Percentiles rank a stretch among this genome's conserved stretches.
Evolutionary conservation across 2,329 filamentous ascomycete species (phyloP).

Genomic region (Xylariaceae sp.): DNA sequence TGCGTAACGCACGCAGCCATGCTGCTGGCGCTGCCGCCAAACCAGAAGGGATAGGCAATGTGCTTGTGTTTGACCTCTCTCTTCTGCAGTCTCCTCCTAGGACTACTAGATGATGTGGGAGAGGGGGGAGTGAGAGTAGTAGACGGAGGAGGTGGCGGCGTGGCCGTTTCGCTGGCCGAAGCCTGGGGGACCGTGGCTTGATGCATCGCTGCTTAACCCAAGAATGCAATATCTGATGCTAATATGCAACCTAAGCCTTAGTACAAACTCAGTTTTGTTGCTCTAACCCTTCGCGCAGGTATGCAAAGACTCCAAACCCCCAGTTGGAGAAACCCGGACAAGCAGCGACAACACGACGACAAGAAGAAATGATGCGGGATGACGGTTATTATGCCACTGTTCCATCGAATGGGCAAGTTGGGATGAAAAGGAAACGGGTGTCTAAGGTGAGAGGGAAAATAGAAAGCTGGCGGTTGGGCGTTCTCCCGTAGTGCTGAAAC

Average conservation of each 20-base stretch:
- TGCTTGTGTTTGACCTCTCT: constrained; percentile 39
- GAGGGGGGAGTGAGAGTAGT: constrained; percentile 20
- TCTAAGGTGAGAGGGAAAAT: not conserved
- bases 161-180: constrained; percentile 19
- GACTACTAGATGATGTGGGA: too few relatives aligned
- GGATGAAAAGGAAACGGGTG: not conserved
- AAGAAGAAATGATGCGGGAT: not conserved
- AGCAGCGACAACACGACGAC: not conserved
- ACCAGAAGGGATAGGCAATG: constrained; percentile 78
- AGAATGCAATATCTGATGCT: constrained; percentile 21
- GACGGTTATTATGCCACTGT: not conserved
- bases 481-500: not conserved
- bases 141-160: constrained; percentile 18
- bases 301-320: constrained; percentile 6
- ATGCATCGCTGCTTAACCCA: constrained; percentile 19
- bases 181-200: constrained; percentile 18
- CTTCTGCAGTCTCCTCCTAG: constrained; percentile 35
- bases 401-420: not conserved
- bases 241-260: not conserved
- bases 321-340: not conserved
- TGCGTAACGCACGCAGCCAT: constrained; percentile 90
- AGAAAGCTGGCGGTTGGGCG: not conserved
- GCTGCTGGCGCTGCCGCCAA: constrained; percentile 90
- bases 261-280: not conserved
- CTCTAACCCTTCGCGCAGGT: not conserved